Conservation (phyloP, 306 rosid species). For the Quercus glauca region DNA sequence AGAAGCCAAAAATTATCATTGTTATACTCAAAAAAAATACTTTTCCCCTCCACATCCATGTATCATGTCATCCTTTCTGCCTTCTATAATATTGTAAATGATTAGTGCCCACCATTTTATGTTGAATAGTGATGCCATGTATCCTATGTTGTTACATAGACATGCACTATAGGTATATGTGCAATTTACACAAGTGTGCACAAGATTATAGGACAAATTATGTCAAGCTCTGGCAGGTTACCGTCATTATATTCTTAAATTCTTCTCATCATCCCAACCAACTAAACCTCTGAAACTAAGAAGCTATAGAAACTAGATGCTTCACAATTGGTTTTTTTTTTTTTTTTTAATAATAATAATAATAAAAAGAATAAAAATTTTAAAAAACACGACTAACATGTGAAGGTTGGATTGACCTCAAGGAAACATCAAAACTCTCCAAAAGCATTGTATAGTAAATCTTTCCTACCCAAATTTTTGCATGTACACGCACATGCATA, state of each 20-base stretch:
- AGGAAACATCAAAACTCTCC: background rate
- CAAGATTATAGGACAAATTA: background rate
- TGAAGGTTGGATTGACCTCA: background rate
- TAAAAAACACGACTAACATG: background rate
- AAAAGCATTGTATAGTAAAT: background rate
- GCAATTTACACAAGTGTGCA: too few species aligned
- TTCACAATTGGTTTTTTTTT: background rate
- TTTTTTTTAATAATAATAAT: too few species aligned
- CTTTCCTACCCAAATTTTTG: background rate
- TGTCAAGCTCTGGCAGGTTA: background rate
- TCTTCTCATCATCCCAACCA: background rate
- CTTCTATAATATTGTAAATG: too few species aligned
- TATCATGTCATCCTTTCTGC: too few species aligned
- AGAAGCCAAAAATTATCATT: too few species aligned
- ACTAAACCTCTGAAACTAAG: background rate
- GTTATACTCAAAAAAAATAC: too few species aligned
- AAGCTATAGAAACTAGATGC: background rate
- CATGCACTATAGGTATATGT: too few species aligned
- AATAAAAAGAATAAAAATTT: background rate
- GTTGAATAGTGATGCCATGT: too few species aligned
- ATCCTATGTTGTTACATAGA: too few species aligned
- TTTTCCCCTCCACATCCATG: too few species aligned
- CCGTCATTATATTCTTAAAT: background rate
- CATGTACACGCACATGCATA: background rate
- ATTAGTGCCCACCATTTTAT: too few species aligned